Base-by-base conservation (phyloP, 192 early-diverging fungal genomes). In the Mortierella hygrophila region DNA sequence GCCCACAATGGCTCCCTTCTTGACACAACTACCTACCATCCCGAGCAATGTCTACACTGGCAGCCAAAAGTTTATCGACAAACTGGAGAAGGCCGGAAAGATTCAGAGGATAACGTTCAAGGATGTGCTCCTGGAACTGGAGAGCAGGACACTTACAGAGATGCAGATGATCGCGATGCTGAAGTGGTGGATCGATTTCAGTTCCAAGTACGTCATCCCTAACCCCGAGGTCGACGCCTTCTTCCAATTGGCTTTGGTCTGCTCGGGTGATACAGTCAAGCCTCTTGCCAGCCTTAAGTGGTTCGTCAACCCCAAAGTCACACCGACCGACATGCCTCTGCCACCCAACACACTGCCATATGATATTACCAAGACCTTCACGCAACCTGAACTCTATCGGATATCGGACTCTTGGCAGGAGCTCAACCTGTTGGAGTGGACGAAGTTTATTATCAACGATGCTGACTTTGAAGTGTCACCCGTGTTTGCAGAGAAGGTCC, bases 181-280 rank as follows among this genome's bases (percentile, higher is more conserved):
- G 79, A 90, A 92, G 77, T 98, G 97, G 97, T 97, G 94, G 94
- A 89, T 94, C 18, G 85, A 82, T 23, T 93, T 89, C 78, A 78
- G 82, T 8, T 77, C 78, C 21, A 78, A 69, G 16, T 76, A 90
- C 4, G 75, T 81, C 3, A 81, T 92, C 32, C 80, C 90, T 6
- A 55, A 78, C 6, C n/a, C 74, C 4, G 89, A 79, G 21, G 74
- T 40, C 70, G 81, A 69, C 70, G 83, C 86, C 38, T 89, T 96
- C 52, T 79, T 94, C 52, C 85, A 89, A 32, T 68, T 89, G 23
- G 90, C 92, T 0, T 70, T 93, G 10, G 79, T 95, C 37, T 81
- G 85, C 40, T 89, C 90, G 41, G 74, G 86, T 8, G 86, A 89
- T 23, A 76, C 72, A 4, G 68, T 87, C 8, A 77, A 90, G 7